Conservation (phyloP, 768 basidiomycete genomes). For the Lentinula sp. region DNA sequence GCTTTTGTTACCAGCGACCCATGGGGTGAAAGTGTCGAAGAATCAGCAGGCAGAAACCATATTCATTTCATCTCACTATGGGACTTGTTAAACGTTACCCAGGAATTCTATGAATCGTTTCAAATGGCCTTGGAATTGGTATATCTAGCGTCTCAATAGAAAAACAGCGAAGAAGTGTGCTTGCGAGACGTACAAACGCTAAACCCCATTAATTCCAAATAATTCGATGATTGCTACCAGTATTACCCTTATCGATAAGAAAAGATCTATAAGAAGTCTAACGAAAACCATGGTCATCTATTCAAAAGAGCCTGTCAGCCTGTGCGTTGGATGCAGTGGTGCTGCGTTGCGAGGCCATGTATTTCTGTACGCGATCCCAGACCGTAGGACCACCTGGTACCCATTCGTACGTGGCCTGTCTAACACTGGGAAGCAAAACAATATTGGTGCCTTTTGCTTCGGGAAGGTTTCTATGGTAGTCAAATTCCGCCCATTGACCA, state of each 20-base stretch:
- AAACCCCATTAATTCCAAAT: neutral
- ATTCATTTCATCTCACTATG: too few relatives aligned
- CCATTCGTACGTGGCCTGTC: constrained; percentile 5
- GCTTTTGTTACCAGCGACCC: too few relatives aligned
- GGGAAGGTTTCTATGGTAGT: neutral
- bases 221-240: neutral
- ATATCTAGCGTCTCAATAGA: neutral
- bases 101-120: neutral
- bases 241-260: neutral
- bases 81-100: neutral
- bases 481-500: constrained; percentile 1
- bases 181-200: neutral
- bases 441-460: constrained; percentile 3
- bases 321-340: neutral
- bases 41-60: too few relatives aligned
- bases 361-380: constrained; percentile 1
- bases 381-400: constrained; percentile 3
- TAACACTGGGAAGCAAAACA: neutral
- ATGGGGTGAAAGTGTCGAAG: too few relatives aligned
- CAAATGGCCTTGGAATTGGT: neutral
- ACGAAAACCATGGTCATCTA: neutral
- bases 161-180: neutral
- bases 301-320: neutral
- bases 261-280: neutral
- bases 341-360: neutral